Evolutionary conservation across 2,329 filamentous ascomycete genomes (phyloP).

Genomic region (Botrytis fabae): DNA sequence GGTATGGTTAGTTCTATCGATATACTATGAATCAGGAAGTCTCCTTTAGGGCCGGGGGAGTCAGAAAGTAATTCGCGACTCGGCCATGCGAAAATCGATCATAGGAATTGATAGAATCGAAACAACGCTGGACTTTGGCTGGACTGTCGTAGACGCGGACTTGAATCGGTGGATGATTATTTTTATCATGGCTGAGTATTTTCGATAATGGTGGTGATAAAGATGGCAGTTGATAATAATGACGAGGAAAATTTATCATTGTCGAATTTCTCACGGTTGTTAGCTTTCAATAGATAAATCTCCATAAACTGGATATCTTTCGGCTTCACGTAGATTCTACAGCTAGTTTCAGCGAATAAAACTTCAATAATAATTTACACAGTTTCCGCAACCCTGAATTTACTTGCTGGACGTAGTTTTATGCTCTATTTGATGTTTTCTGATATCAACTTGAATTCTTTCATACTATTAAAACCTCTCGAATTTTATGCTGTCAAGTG

Average conservation of each 20-base stretch:
- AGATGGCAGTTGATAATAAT: not conserved
- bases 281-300: too few relatives aligned
- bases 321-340: not conserved
- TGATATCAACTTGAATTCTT: not conserved
- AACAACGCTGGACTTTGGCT: not conserved
- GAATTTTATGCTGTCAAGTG: not conserved
- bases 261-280: not conserved
- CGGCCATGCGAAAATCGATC: not conserved
- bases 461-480: not conserved
- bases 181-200: not conserved
- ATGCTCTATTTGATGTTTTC: not conserved
- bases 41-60: too few relatives aligned
- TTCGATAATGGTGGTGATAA: not conserved
- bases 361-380: not conserved
- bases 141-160: not conserved
- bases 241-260: not conserved
- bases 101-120: not conserved
- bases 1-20: too few relatives aligned
- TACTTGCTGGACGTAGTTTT: fast-evolving
- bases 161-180: not conserved
- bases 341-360: too few relatives aligned
- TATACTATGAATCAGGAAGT: too few relatives aligned
- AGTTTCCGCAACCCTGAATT: not conserved
- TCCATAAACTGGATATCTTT: not conserved
- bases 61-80: not conserved